phyloP scores from a whole-genome alignment of 1,139 yeast genomes.

The Insectozyma bohioensis region DNA sequence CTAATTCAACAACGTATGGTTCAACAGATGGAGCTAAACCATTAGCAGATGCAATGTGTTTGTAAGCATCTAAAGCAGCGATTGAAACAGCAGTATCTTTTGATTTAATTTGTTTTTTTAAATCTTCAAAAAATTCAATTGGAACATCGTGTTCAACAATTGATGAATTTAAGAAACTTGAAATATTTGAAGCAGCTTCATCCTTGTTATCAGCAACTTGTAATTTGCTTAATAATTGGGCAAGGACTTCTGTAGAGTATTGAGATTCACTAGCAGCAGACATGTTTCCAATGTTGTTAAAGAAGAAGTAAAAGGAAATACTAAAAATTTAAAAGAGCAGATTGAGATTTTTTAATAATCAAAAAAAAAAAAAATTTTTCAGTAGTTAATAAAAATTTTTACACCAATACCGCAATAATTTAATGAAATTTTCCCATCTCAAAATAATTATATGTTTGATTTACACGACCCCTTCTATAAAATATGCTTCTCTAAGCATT shows the following conservation, averaged over 20 bases:
- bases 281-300: conserved; percentile 38
- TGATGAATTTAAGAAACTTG: conserved; percentile 93
- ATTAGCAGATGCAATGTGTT: conserved; percentile 79
- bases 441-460: no score
- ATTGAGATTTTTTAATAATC: conserved; percentile 5
- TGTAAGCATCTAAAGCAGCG: conserved; percentile 82
- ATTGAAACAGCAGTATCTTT: conserved; percentile 62
- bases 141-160: conserved; percentile 99
- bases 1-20: conserved; percentile 84
- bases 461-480: no score
- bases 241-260: conserved; percentile 78
- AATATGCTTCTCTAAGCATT: no score
- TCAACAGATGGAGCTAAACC: conserved; percentile 89
- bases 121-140: conserved; percentile 75
- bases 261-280: conserved; percentile 65
- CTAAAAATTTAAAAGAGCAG: conserved; percentile 2
- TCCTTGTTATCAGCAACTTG: conserved; percentile 90
- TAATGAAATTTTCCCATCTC: conserved; percentile 1
- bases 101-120: conserved; percentile 73
- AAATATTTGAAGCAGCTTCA: conserved; percentile 85
- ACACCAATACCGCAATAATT: conserved; percentile 3
- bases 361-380: conserved; percentile 8
- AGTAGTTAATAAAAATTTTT: no score
- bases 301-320: conserved; percentile 5
- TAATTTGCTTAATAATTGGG: conserved; percentile 90